A percentile compares a stretch with the other conserved stretches of the same genome.
Conservation (phyloP, 352 stramenopile genomes). For the Phytophthora cajani region DNA sequence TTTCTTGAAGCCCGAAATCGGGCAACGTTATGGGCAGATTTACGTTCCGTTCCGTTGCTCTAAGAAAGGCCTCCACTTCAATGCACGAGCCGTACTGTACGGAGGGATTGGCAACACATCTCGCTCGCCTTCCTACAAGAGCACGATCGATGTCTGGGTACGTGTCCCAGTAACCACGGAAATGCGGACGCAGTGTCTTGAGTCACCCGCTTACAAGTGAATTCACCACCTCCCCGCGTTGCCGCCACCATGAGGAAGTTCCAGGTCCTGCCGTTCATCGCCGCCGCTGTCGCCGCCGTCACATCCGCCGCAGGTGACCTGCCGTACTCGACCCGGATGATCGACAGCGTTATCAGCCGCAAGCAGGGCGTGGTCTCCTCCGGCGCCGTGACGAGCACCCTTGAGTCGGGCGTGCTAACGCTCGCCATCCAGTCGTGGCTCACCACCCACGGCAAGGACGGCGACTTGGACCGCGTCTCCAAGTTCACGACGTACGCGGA, state of each 20-base stretch:
- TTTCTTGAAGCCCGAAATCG: no score
- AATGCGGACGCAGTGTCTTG: conserved; percentile 8
- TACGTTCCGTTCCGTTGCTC: no score
- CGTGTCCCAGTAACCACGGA: neutral
- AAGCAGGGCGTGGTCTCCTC: conserved; percentile 40
- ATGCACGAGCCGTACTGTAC: neutral
- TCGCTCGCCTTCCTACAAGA: conserved; percentile 24
- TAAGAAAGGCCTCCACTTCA: no score
- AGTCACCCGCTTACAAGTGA: neutral
- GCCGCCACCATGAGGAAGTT: conserved; percentile 24
- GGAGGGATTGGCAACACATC: conserved; percentile 32
- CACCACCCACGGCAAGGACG: conserved; percentile 14
- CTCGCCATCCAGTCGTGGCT: conserved; percentile 41
- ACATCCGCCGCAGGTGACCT: conserved; percentile 11
- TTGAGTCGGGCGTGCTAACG: conserved; percentile 33
- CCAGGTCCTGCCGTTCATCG: conserved; percentile 17
- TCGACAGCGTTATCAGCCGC: conserved; percentile 39
- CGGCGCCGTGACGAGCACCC: conserved; percentile 32
- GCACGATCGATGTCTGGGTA: conserved; percentile 8
- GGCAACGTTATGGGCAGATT: no score
- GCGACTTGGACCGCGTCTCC: conserved; percentile 20
- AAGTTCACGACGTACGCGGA: conserved; percentile 35
- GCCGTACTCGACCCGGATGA: conserved; percentile 37
- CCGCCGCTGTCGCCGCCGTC: conserved; percentile 9
- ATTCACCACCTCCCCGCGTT: neutral